Evolutionary conservation across 2,329 filamentous ascomycete species (phyloP).

Genomic region (Tolypocladium tropicale): DNA sequence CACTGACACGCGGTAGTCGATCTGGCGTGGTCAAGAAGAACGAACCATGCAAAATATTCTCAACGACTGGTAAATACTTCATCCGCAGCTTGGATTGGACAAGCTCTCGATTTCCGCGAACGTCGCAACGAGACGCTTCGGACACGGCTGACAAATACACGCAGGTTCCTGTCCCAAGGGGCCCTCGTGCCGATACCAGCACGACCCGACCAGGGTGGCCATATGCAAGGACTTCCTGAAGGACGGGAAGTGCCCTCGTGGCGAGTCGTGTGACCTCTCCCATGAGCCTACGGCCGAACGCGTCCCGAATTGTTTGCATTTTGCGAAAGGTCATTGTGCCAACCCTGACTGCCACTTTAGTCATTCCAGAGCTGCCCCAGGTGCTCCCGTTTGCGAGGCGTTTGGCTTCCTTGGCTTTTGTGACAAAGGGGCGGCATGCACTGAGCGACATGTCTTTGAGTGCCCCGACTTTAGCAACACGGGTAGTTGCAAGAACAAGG

Average conservation of each 20-base stretch:
- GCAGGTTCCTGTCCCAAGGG: constrained; percentile 81
- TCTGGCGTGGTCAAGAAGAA: constrained; percentile 51
- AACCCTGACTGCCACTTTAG: constrained; percentile 80
- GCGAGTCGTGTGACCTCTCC: constrained; percentile 78
- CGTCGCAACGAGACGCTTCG: constrained; percentile 25
- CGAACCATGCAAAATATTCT: constrained; percentile 64
- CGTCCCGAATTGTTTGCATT: constrained; percentile 82
- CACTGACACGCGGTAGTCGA: constrained; percentile 34
- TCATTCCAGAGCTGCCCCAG: constrained; percentile 68
- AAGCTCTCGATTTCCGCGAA: constrained; percentile 10
- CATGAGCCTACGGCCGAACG: constrained; percentile 78
- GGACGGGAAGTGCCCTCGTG: constrained; percentile 66
- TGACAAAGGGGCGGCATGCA: constrained; percentile 66
- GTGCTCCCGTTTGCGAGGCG: constrained; percentile 68
- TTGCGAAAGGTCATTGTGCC: constrained; percentile 79
- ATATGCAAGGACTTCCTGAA: constrained; percentile 82
- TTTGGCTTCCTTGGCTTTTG: constrained; percentile 89
- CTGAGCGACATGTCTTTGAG: constrained; percentile 80
- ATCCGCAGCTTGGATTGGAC: constrained; percentile 20
- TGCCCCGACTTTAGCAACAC: constrained; percentile 93
- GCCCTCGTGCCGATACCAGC: constrained; percentile 66
- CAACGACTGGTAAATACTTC: constrained; percentile 55
- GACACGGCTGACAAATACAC: constrained; percentile 32
- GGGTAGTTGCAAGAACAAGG: constrained; percentile 68
- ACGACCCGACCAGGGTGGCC: constrained; percentile 79